phyloP scores from a whole-genome alignment of 2,329 filamentous ascomycete species.

The Bisporella sp. region DNA sequence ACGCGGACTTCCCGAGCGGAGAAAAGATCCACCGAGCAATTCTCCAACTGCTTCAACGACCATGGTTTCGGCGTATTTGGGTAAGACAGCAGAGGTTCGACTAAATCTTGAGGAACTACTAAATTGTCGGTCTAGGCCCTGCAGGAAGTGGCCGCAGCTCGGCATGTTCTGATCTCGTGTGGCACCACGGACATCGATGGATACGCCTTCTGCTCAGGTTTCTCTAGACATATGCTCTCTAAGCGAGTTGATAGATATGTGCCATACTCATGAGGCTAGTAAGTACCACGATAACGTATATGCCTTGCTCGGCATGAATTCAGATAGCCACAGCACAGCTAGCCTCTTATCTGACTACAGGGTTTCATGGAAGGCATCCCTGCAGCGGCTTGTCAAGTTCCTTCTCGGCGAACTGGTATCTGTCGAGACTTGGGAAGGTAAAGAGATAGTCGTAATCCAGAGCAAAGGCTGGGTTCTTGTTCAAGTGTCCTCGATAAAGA shows the following conservation, averaged over 20 bases:
- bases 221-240: slow-evolving; percentile 1
- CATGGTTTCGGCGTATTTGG: slow-evolving; percentile 9
- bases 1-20: not conserved
- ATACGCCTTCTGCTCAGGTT: slow-evolving; percentile 2
- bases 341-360: slow-evolving; percentile 1
- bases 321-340: slow-evolving; percentile 1
- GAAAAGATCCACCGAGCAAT: slow-evolving; percentile 1
- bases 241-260: slow-evolving; percentile 9
- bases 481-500: slow-evolving; percentile 1
- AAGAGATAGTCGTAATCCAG: slow-evolving; percentile 2
- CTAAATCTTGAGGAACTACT: not conserved
- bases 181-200: slow-evolving; percentile 2
- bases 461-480: not conserved
- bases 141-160: slow-evolving; percentile 7
- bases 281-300: slow-evolving; percentile 1
- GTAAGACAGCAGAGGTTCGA: slow-evolving; percentile 3
- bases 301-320: slow-evolving; percentile 6
- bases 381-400: slow-evolving; percentile 4
- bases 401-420: slow-evolving; percentile 2
- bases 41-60: slow-evolving; percentile 3
- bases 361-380: slow-evolving; percentile 3
- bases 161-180: slow-evolving; percentile 1
- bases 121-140: slow-evolving; percentile 2
- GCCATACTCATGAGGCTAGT: slow-evolving; percentile 9
- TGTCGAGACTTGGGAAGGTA: slow-evolving; percentile 4